A percentile compares a stretch with the other conserved stretches of the same genome.
Evolutionary conservation across 2,329 filamentous ascomycete species (phyloP).

Genomic region (Phaeophleospora eucalypticola): DNA sequence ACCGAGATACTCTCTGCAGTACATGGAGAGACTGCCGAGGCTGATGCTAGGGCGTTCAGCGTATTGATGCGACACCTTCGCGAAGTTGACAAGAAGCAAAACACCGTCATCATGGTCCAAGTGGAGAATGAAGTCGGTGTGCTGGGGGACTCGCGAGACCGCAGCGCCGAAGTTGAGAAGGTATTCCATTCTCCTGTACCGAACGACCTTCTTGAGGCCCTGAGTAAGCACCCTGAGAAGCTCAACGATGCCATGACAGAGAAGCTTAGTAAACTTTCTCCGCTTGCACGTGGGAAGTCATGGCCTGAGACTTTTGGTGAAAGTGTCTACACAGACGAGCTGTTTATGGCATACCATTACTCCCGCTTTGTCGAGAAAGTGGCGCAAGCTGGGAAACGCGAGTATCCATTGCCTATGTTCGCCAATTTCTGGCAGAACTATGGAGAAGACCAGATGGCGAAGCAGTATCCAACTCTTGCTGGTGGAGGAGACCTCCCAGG

Average conservation of each 20-base stretch:
- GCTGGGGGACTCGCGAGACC: constrained; percentile 50
- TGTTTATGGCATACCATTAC: constrained; percentile 49
- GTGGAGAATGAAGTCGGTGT: constrained; percentile 55
- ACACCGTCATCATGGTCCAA: constrained; percentile 53
- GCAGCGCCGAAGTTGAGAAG: constrained; percentile 39
- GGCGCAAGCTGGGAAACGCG: constrained; percentile 39
- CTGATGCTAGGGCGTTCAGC: constrained; percentile 39
- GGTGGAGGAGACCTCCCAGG: constrained; percentile 43
- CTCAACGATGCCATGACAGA: constrained; percentile 15
- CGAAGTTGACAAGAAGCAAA: constrained; percentile 43
- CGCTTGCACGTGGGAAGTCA: too few relatives aligned
- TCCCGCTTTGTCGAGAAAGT: constrained; percentile 41
- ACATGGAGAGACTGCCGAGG: constrained; percentile 29
- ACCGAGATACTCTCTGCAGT: constrained; percentile 37
- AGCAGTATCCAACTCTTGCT: constrained; percentile 27
- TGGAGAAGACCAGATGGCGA: constrained; percentile 23
- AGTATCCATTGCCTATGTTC: constrained; percentile 43
- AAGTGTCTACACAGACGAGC: constrained; percentile 38
- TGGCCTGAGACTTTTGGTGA: constrained; percentile 43
- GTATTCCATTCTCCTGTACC: constrained; percentile 40
- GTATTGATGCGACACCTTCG: constrained; percentile 39
- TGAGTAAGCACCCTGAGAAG: constrained; percentile 8
- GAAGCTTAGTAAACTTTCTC: neutral
- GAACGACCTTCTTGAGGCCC: constrained; percentile 30
- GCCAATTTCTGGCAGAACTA: constrained; percentile 48